A percentile compares a stretch with the other conserved stretches of the same genome.
phyloP scores from a whole-genome alignment of 108 stramenopile genomes.

The Skeletonema tropicum region DNA sequence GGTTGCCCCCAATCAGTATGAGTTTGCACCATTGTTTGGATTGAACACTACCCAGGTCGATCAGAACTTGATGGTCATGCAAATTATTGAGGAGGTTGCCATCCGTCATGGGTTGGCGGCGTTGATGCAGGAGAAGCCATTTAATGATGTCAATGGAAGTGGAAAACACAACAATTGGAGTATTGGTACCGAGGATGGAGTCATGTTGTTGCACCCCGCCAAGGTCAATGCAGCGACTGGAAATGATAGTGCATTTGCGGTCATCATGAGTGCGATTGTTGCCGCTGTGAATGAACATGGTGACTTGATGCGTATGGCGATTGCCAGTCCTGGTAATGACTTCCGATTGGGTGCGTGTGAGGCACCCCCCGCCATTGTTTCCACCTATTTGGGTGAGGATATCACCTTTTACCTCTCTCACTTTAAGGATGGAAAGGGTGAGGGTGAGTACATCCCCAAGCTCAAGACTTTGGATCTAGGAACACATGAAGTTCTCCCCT shows the following conservation, averaged over 20 bases:
- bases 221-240: slow-evolving; percentile 67
- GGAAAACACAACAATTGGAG: slow-evolving; percentile 99
- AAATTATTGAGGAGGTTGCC: slow-evolving; percentile 94
- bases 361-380: slow-evolving; percentile 95
- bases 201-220: slow-evolving; percentile 82
- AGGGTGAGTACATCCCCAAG: slow-evolving; percentile 71
- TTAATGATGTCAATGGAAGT: slow-evolving; percentile 93
- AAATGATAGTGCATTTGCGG: slow-evolving; percentile 81
- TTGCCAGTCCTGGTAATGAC: slow-evolving; percentile 94
- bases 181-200: slow-evolving; percentile 85
- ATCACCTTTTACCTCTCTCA: slow-evolving; percentile 86
- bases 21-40: slow-evolving; percentile 93
- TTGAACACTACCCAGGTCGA: slow-evolving; percentile 92
- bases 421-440: slow-evolving; percentile 77
- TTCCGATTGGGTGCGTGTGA: slow-evolving; percentile 97
- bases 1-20: slow-evolving; percentile 96
- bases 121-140: slow-evolving; percentile 97
- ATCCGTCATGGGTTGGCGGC: slow-evolving; percentile 91
- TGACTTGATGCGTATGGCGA: slow-evolving; percentile 94
- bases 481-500: slow-evolving; percentile 76
- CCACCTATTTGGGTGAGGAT: slow-evolving; percentile 93
- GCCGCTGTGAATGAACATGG: slow-evolving; percentile 93
- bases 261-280: slow-evolving; percentile 93
- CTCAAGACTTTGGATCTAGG: slow-evolving; percentile 85
- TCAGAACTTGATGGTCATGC: slow-evolving; percentile 96